Evolutionary conservation across 148 eudicot species (phyloP).

Genomic region (Diospyros lotus): DNA sequence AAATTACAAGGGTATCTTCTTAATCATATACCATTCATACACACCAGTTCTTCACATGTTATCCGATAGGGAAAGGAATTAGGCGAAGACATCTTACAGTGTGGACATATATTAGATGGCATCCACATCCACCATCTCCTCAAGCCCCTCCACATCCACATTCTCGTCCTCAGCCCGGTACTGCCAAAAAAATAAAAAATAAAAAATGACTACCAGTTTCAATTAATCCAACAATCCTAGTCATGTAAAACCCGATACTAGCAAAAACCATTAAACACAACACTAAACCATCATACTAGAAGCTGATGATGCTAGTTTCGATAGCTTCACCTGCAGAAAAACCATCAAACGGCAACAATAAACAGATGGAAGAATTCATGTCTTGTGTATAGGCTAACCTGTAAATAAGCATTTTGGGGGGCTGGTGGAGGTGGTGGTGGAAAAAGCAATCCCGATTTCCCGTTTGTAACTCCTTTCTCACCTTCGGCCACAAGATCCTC

Average conservation of each 20-base stretch:
- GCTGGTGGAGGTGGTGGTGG: slow-evolving; percentile 53
- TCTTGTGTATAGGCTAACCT: slow-evolving; percentile 37
- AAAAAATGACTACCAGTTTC: neutral
- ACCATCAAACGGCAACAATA: neutral
- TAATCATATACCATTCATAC: neutral
- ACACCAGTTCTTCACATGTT: neutral
- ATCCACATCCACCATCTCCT: slow-evolving; percentile 54
- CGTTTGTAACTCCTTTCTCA: slow-evolving; percentile 25
- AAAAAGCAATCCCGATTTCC: slow-evolving; percentile 21
- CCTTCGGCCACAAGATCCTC: slow-evolving; percentile 26
- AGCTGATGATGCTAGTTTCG: neutral
- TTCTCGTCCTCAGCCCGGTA: slow-evolving; percentile 48
- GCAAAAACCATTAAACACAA: too few species aligned
- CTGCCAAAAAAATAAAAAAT: slow-evolving; percentile 39
- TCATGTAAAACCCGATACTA: too few species aligned
- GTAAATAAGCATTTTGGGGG: slow-evolving; percentile 38
- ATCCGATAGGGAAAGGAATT: neutral
- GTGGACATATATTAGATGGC: slow-evolving; percentile 25
- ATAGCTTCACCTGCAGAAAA: neutral
- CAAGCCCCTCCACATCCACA: slow-evolving; percentile 44
- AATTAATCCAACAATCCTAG: neutral
- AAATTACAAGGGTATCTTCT: neutral
- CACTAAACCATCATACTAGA: neutral
- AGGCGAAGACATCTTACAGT: neutral
- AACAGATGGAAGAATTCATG: neutral